Evolutionary conservation across 768 basidiomycete genomes (phyloP).

Genomic region (Boletellus ananiceps): DNA sequence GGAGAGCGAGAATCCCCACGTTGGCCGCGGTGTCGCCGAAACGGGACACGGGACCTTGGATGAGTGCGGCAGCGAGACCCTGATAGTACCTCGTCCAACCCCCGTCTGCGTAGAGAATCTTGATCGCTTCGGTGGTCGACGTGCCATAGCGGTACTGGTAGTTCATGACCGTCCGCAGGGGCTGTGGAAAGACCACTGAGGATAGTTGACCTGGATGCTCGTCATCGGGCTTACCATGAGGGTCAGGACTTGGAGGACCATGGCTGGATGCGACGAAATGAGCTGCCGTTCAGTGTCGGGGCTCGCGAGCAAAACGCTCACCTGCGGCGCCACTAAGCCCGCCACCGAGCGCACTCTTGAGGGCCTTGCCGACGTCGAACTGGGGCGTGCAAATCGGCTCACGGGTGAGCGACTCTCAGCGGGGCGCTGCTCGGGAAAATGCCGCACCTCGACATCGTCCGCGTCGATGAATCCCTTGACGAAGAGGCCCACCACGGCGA

Average conservation of each 20-base stretch:
- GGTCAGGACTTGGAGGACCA: conserved; percentile 89
- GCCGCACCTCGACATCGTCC: conserved; percentile 59
- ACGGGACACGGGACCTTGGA: conserved; percentile 80
- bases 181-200: conserved; percentile 38
- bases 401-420: conserved; percentile 44
- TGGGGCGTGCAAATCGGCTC: conserved; percentile 28
- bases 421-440: conserved; percentile 18
- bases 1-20: conserved; percentile 82
- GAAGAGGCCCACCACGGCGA: conserved; percentile 44
- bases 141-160: conserved; percentile 92
- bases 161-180: conserved; percentile 97
- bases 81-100: conserved; percentile 85
- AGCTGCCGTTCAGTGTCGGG: background rate
- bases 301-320: conserved; percentile 21
- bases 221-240: conserved; percentile 53
- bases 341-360: conserved; percentile 83
- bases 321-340: conserved; percentile 87
- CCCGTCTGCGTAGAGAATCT: conserved; percentile 71
- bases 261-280: conserved; percentile 46
- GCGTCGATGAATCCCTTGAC: conserved; percentile 69
- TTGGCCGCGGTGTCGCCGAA: conserved; percentile 97
- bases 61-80: conserved; percentile 77
- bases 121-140: conserved; percentile 56
- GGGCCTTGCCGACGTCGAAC: conserved; percentile 76
- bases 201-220: background rate